A percentile compares a stretch with the other conserved stretches of the same genome.
Evolutionary conservation across 2,329 filamentous ascomycete genomes (phyloP).

Genomic region (Fusarium chlamydosporum): DNA sequence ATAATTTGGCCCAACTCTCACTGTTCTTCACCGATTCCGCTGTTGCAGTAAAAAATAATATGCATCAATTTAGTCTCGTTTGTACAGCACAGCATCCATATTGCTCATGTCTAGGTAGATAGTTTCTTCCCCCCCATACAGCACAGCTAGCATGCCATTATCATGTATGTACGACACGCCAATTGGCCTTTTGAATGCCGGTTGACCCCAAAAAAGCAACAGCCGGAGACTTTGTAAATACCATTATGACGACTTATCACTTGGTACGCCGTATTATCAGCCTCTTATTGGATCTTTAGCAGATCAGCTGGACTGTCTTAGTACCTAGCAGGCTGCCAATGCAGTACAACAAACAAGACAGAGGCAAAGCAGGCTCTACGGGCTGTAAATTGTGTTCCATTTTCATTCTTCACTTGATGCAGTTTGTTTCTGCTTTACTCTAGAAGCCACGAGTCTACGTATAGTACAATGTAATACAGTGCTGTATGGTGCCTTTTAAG

Average conservation of each 20-base stretch:
- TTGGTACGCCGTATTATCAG: constrained; percentile 30
- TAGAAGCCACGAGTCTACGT: constrained; percentile 11
- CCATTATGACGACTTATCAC: constrained; percentile 39
- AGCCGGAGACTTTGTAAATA: constrained; percentile 32
- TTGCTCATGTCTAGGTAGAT: constrained; percentile 7
- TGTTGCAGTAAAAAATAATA: constrained; percentile 18
- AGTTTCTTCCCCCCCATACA: not conserved
- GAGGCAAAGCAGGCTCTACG: constrained; percentile 7
- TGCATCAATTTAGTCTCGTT: constrained; percentile 29
- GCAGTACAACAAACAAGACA: constrained; percentile 32
- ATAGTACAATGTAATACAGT: not conserved
- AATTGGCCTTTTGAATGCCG: constrained; percentile 36
- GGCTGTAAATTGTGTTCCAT: constrained; percentile 16
- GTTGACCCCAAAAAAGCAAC: constrained; percentile 37
- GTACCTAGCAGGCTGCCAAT: constrained; percentile 35
- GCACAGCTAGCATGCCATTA: constrained; percentile 20
- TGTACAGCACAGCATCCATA: constrained; percentile 21
- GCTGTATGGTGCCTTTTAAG: not conserved
- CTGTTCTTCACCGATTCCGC: constrained; percentile 34
- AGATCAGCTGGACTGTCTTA: constrained; percentile 39
- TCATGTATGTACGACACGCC: constrained; percentile 37
- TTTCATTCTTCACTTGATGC: not conserved
- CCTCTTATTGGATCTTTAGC: constrained; percentile 30
- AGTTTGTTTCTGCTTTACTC: not conserved
- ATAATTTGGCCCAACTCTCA: constrained; percentile 33